These are phyloP conservation scores for Cordia subcordata DNA, from an alignment of 257 asterid species.

Conservation along the genomic window DNA sequence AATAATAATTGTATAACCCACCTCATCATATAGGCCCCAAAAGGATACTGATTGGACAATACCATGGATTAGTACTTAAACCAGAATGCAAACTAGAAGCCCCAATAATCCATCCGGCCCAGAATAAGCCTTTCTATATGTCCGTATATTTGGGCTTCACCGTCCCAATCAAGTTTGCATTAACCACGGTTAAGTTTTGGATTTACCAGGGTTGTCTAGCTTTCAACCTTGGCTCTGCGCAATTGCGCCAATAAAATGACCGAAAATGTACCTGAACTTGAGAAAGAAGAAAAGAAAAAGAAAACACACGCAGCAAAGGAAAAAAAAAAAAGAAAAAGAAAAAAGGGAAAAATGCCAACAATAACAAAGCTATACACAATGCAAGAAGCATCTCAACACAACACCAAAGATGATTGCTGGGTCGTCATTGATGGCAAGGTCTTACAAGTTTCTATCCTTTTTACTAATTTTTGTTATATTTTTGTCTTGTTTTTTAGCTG, in stretches of 20 bases:
- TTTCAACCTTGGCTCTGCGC: neutral
- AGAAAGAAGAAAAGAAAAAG: too few relatives aligned
- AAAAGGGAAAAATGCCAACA: conserved; percentile 55
- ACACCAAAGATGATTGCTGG: conserved; percentile 86
- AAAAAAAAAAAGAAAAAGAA: neutral
- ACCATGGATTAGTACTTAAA: too few relatives aligned
- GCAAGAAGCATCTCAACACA: conserved; percentile 81
- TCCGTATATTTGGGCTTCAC: too few relatives aligned
- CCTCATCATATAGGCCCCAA: too few relatives aligned
- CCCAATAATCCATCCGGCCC: too few relatives aligned
- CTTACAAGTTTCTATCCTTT: neutral
- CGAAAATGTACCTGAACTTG: neutral
- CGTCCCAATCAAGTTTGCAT: neutral
- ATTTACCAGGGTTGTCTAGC: neutral
- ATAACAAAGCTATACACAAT: conserved; percentile 61
- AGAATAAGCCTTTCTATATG: too few relatives aligned
- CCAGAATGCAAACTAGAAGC: too few relatives aligned
- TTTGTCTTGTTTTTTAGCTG: neutral
- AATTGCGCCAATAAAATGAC: neutral
- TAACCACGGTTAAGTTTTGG: neutral
- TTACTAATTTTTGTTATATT: neutral
- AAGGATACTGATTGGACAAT: too few relatives aligned
- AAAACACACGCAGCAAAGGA: too few relatives aligned
- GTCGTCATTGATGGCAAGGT: conserved; percentile 84
- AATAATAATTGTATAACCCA: too few relatives aligned